Evolutionary conservation across 768 basidiomycete genomes (phyloP), one percentile per base, ranked within the genome.

Genomic region (Russula sp.): DNA sequence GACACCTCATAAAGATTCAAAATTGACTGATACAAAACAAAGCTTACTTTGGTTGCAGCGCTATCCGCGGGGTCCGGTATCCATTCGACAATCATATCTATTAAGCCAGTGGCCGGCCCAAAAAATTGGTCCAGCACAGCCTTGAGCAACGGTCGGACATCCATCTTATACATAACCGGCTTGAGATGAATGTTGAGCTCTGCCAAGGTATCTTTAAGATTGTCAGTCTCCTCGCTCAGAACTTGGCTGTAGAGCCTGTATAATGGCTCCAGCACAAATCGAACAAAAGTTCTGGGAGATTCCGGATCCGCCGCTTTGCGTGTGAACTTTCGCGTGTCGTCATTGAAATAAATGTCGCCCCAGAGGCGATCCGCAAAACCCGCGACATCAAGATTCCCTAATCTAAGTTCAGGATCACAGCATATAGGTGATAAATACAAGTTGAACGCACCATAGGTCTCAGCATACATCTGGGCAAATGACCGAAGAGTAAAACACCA

Each of bases 201-300:
- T 11, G 77, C 78, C 52, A 99, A 79, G 4, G 96, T 99, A 63
- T 80, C 81, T 73, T 87, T 89, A 40, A 99, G 83, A 36, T 82
- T 81, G n/a, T 92, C 94, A 0, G 91, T 89, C 69, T 98, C 94
- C 75, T 96, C 91, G 71, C 94, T 94, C 48, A 99, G 79, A 5
- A 98, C 96, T 73, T 94, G 83, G 65, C 90, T 92, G 76, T 99
- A 98, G 34, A 99, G 81, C 78, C 98, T 99, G 79, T 98, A 99
- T 54, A 99, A 76, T 20, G 97, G 97, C 65, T 94, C 93, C 71
- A 99, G 79, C 70, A 99, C 88, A 77, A 99, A 99, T 72, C 97
- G 90, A 50, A 97, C 91, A 70, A 99, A 99, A 38, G 91, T 86
- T 30, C 97, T 83, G 56, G 83, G 82, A 49, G 85, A 79, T 69